Base-by-base conservation (phyloP, 495 filamentous ascomycete species). In the Aspergillus heteromorphus region DNA sequence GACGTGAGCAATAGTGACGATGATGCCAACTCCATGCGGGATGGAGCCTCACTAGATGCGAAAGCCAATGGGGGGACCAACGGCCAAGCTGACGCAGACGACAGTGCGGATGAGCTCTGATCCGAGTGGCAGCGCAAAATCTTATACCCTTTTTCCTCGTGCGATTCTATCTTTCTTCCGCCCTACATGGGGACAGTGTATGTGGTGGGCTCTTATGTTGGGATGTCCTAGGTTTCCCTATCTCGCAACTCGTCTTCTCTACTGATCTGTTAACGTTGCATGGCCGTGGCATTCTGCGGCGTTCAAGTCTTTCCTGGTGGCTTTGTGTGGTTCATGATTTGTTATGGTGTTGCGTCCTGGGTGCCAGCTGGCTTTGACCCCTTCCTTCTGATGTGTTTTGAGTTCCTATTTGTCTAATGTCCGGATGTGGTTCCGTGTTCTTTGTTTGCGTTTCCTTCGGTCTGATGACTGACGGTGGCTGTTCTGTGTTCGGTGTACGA, bases 1-100 rank as follows among this genome's bases (percentile, higher is more conserved):
- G 69, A 74, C 52, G 75, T 68, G 25, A 70, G 72, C 52, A 74
- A 73, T 23, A 68, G 66, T 9, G 64, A 66, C 16, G 60, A 63
- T 45, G 53, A 56, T 42, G 59, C 63, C 18, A 58, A 57, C n/a
- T 25, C 54, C 20, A 30, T 57, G 20, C 48, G 54, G 18, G 63
- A 63, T 21, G 56, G 51, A 9, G 65, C 57, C 6, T 38, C 25
- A 19, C 20, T 29, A 2, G 58, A 55, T 13, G 51, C 52, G 8
- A 61, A 55, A 48, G 18, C 38, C 21, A 58, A 54, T 25, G 55
- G 21, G n/a, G 51, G 50, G 14, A 23, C 51, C 13, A 62, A 66
- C 36, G 56, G 51, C 25, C 54, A 51, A 18, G 27, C 40, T 2
- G 57, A 55, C 18, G 43, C 48, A 10, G 62, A 52, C 34, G 36